phyloP scores from a whole-genome alignment of 768 basidiomycete species.

The Pholiota conissans region DNA sequence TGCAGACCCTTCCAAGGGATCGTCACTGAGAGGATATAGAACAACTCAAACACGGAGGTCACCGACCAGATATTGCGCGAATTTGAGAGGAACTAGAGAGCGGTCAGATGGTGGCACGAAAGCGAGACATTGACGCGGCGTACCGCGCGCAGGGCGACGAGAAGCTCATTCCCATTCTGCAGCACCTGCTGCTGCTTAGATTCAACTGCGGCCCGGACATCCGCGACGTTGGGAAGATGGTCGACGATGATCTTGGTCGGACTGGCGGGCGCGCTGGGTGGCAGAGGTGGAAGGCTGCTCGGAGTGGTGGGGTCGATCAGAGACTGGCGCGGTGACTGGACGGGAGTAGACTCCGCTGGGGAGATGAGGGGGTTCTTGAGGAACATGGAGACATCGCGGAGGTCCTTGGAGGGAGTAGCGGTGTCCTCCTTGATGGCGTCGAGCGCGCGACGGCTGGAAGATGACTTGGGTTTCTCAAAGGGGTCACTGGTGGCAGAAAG shows the following conservation, averaged over 20 bases:
- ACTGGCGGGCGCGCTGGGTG: slow-evolving; percentile 29
- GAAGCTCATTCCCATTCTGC: slow-evolving; percentile 33
- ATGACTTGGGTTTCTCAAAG: slow-evolving; percentile 23
- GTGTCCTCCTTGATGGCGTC: slow-evolving; percentile 46
- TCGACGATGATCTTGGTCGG: slow-evolving; percentile 41
- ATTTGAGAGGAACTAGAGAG: slow-evolving; percentile 58
- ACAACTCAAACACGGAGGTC: slow-evolving; percentile 52
- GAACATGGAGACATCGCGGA: slow-evolving; percentile 50
- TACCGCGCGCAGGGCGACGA: slow-evolving; percentile 37
- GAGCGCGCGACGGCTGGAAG: slow-evolving; percentile 27
- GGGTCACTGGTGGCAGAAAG: slow-evolving; percentile 7
- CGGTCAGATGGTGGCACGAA: neutral
- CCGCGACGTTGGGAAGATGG: slow-evolving; percentile 28
- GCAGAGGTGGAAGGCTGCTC: slow-evolving; percentile 38
- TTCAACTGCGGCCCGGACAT: slow-evolving; percentile 31
- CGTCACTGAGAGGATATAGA: slow-evolving; percentile 50
- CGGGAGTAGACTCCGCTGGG: slow-evolving; percentile 29
- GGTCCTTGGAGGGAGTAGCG: slow-evolving; percentile 50
- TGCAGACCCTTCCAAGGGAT: slow-evolving; percentile 52
- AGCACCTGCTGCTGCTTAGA: slow-evolving; percentile 36
- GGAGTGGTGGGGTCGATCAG: slow-evolving; percentile 29
- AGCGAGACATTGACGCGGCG: slow-evolving; percentile 7
- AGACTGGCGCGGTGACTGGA: slow-evolving; percentile 24
- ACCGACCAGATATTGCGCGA: slow-evolving; percentile 61
- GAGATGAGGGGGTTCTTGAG: slow-evolving; percentile 52